These are phyloP conservation scores for Microbotryomycetes sp. DNA, from an alignment of 1,284 basidiomycete genomes.

Conservation along the genomic window DNA sequence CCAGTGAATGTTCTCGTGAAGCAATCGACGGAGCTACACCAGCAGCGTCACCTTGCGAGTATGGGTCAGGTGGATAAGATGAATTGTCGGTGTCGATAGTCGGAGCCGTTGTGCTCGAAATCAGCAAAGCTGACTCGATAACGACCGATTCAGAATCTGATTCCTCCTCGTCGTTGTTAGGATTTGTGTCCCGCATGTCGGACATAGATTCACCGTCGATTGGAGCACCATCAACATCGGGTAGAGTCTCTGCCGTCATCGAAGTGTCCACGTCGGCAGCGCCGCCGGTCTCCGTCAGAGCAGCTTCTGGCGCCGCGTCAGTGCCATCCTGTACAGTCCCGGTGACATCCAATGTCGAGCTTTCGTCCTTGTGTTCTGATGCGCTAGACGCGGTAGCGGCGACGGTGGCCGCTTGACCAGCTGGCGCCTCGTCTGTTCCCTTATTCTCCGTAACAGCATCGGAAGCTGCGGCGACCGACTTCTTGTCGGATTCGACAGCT, in stretches of 20 bases:
- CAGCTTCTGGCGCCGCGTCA: neutral
- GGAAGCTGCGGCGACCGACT: neutral
- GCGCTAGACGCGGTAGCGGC: neutral
- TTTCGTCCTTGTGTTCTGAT: neutral
- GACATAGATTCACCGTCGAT: neutral
- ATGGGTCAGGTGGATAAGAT: neutral
- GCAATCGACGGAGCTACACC: neutral
- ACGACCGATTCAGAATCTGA: conserved; percentile 6
- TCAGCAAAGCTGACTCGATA: conserved; percentile 1
- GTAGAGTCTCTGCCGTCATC: neutral
- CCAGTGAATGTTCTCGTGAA: conserved; percentile 5
- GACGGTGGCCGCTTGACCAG: conserved; percentile 1
- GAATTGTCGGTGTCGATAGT: neutral
- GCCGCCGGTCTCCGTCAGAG: neutral
- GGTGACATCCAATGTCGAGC: neutral
- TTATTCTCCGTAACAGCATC: neutral
- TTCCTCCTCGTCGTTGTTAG: neutral
- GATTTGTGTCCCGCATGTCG: neutral
- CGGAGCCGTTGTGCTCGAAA: neutral
- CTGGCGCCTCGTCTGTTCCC: conserved; percentile 13
- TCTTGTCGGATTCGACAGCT: neutral
- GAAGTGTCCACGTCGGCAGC: neutral
- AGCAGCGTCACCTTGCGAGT: neutral
- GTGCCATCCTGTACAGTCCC: too few relatives aligned
- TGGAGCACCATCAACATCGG: conserved; percentile 5